A percentile compares a stretch with the other conserved stretches of the same genome.
These are phyloP conservation scores for Fusarium sp. DNA, from an alignment of 2,329 filamentous ascomycete species.

Conservation along the genomic window DNA sequence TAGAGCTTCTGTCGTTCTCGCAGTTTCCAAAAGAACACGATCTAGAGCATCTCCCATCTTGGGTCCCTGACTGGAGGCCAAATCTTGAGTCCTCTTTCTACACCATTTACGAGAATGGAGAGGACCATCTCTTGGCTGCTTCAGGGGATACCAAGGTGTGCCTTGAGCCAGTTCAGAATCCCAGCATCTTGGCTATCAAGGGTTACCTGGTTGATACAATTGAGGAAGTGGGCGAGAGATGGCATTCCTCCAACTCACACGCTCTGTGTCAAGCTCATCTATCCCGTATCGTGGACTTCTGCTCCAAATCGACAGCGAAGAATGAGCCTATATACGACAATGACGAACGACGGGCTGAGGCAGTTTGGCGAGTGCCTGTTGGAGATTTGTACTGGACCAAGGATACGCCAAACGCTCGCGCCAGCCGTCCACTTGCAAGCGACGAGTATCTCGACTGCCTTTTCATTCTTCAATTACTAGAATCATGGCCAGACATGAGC, in stretches of 20 bases:
- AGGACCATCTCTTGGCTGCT: conserved; percentile 5
- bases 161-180: neutral
- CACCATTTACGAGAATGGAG: neutral
- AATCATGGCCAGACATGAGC: neutral
- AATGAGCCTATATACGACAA: neutral
- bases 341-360: neutral
- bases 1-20: neutral
- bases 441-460: neutral
- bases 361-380: conserved; percentile 1
- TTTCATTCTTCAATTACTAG: neutral
- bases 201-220: conserved; percentile 1
- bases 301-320: neutral
- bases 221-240: conserved; percentile 1
- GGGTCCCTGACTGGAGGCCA: conserved; percentile 1
- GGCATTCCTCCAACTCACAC: neutral
- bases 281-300: neutral
- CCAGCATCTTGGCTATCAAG: neutral
- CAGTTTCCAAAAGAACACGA: neutral
- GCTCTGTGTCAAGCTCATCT: neutral
- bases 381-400: conserved; percentile 1
- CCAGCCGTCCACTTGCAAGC: neutral
- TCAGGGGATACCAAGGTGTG: neutral
- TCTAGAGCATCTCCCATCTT: conserved; percentile 3
- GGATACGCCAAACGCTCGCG: neutral
- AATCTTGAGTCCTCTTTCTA: neutral